Conservation (phyloP, 192 early-diverging fungal species). For the Paraglomus occultum region DNA sequence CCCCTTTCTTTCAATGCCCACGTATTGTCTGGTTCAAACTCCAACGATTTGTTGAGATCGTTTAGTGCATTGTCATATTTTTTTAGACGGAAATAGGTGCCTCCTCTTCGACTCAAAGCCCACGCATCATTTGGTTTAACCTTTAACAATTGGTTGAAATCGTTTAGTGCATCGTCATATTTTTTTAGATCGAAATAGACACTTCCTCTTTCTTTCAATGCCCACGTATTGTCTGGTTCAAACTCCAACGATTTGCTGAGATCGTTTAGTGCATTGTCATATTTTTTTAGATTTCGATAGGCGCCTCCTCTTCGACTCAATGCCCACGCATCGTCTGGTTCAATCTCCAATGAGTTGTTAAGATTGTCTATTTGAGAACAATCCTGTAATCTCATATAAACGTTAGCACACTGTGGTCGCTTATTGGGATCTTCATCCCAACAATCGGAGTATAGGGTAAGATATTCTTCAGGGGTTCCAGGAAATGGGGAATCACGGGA, state of each 20-base stretch:
- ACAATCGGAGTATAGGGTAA: too few species aligned
- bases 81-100: background rate
- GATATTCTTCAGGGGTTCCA: too few species aligned
- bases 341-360: too few species aligned
- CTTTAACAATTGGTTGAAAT: background rate
- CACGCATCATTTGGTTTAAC: conserved; percentile 16
- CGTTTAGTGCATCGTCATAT: background rate
- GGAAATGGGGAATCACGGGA: too few species aligned
- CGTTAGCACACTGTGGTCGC: too few species aligned
- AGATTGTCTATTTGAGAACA: too few species aligned
- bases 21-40: conserved; percentile 10
- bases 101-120: conserved; percentile 17
- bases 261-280: conserved; percentile 6
- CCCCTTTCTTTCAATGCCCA: conserved; percentile 14
- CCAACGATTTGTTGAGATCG: background rate
- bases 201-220: conserved; percentile 4
- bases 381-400: too few species aligned
- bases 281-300: conserved; percentile 7
- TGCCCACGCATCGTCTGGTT: background rate
- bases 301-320: conserved; percentile 13
- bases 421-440: too few species aligned
- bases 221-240: conserved; percentile 18
- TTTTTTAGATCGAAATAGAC: background rate
- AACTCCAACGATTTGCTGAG: background rate
- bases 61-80: background rate